These are phyloP conservation scores for Marasmius fiardii DNA, from an alignment of 1,284 basidiomycete genomes.

Conservation along the genomic window DNA sequence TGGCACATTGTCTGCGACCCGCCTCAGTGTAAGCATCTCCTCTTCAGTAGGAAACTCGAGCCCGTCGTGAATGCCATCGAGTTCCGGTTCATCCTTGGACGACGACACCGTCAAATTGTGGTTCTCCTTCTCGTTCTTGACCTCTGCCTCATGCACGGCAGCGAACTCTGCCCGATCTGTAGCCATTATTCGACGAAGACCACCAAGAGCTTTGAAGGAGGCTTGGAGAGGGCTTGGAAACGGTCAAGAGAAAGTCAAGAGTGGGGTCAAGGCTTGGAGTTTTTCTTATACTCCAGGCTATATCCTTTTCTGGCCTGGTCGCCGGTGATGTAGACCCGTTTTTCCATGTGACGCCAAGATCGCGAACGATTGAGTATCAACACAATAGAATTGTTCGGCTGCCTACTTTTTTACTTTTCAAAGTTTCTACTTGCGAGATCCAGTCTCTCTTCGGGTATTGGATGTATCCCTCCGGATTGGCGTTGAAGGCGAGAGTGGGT, in stretches of 20 bases:
- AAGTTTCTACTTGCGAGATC: too few relatives aligned
- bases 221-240: conserved; percentile 1
- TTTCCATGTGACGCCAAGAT: too few relatives aligned
- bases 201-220: not conserved
- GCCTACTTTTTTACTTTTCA: too few relatives aligned
- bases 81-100: not conserved
- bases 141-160: not conserved
- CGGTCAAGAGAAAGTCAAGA: not conserved
- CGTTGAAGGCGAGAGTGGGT: too few relatives aligned
- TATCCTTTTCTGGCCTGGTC: not conserved
- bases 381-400: too few relatives aligned
- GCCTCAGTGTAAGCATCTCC: conserved; percentile 57
- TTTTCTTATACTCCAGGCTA: not conserved
- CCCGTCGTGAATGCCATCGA: conserved; percentile 50
- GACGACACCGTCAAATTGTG: not conserved
- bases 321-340: too few relatives aligned
- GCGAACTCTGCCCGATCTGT: conserved; percentile 4
- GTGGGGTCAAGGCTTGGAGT: not conserved
- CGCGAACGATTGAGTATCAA: too few relatives aligned
- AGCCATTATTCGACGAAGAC: not conserved
- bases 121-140: conserved; percentile 4
- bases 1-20: conserved; percentile 60
- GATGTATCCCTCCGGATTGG: too few relatives aligned
- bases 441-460: too few relatives aligned
- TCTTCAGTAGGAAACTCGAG: conserved; percentile 69